Percentiles rank a stretch among this genome's conserved stretches.
Evolutionary conservation across 129 eudicot species (phyloP).

Genomic region (Erigeron canadensis): DNA sequence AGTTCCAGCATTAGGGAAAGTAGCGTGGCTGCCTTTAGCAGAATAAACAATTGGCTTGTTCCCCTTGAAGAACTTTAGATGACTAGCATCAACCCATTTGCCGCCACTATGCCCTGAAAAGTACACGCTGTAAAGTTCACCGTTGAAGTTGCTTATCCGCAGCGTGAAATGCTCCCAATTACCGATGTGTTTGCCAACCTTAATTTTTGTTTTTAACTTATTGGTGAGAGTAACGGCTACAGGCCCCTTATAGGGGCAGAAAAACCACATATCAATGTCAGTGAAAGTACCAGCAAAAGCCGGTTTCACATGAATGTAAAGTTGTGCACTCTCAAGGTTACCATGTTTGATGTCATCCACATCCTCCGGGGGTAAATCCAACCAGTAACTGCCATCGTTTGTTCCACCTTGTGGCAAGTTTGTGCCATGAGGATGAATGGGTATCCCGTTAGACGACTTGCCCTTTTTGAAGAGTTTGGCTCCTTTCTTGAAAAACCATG

Average conservation of each 20-base stretch:
- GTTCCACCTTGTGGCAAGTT: slow-evolving; percentile 85
- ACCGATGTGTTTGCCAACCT: slow-evolving; percentile 74
- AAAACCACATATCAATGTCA: slow-evolving; percentile 69
- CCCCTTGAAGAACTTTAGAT: neutral
- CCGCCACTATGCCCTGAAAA: slow-evolving; percentile 72
- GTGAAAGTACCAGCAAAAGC: slow-evolving; percentile 73
- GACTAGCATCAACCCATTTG: slow-evolving; percentile 21
- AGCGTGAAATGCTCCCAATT: slow-evolving; percentile 94
- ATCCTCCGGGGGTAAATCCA: slow-evolving; percentile 57
- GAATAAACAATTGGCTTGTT: neutral
- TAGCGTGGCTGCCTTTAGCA: neutral
- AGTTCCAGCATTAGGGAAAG: neutral
- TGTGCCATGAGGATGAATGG: slow-evolving; percentile 46
- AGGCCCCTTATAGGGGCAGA: slow-evolving; percentile 83
- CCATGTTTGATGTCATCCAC: slow-evolving; percentile 57
- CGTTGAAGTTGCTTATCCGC: slow-evolving; percentile 69
- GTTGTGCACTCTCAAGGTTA: slow-evolving; percentile 39
- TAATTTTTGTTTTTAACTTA: no score
- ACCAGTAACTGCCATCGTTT: slow-evolving; percentile 68
- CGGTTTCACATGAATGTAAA: slow-evolving; percentile 59
- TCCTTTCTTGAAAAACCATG: slow-evolving; percentile 76
- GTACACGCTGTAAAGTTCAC: slow-evolving; percentile 55
- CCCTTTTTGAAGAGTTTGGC: slow-evolving; percentile 68
- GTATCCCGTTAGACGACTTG: slow-evolving; percentile 45
- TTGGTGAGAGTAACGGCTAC: no score